These are phyloP conservation scores for Aspergillus coremiiformis DNA, from an alignment of 495 filamentous ascomycete genomes.

Conservation along the genomic window DNA sequence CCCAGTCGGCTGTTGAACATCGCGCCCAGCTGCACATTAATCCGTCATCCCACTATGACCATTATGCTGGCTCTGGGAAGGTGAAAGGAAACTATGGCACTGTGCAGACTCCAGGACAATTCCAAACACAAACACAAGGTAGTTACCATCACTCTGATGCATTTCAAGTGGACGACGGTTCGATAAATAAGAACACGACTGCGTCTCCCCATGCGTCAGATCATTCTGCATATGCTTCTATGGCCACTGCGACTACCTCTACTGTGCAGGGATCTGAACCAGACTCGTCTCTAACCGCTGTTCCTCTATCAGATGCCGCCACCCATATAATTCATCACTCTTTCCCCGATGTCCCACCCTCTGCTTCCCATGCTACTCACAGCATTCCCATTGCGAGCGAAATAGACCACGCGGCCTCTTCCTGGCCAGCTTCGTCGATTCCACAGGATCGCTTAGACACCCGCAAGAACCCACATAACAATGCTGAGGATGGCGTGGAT, in stretches of 20 bases:
- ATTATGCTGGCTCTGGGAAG: conserved; percentile 15
- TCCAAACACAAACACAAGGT: conserved; percentile 17
- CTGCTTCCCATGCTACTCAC: conserved; percentile 40
- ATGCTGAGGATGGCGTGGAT: conserved; percentile 37
- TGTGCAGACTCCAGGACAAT: conserved; percentile 17
- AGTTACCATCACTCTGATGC: conserved; percentile 18
- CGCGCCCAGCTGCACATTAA: conserved; percentile 12
- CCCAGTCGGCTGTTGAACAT: conserved; percentile 13
- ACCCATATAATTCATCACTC: conserved; percentile 29
- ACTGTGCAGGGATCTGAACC: conserved; percentile 6
- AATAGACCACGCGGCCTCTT: conserved; percentile 25
- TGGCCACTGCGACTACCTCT: conserved; percentile 13
- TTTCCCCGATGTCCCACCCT: conserved; percentile 32
- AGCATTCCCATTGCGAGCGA: conserved; percentile 25
- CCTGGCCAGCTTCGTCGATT: conserved; percentile 14
- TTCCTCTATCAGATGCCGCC: conserved; percentile 23
- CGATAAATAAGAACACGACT: conserved; percentile 9
- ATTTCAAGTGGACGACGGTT: conserved; percentile 11
- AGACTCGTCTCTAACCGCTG: conserved; percentile 25
- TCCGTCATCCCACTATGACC: conserved; percentile 16
- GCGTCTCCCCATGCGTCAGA: conserved; percentile 13
- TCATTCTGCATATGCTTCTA: background rate
- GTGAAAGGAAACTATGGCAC: conserved; percentile 19
- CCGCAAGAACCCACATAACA: conserved; percentile 15
- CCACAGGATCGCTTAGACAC: conserved; percentile 24